phyloP scores from a whole-genome alignment of 1,284 basidiomycete genomes.

The Microbotryum saponariae region DNA sequence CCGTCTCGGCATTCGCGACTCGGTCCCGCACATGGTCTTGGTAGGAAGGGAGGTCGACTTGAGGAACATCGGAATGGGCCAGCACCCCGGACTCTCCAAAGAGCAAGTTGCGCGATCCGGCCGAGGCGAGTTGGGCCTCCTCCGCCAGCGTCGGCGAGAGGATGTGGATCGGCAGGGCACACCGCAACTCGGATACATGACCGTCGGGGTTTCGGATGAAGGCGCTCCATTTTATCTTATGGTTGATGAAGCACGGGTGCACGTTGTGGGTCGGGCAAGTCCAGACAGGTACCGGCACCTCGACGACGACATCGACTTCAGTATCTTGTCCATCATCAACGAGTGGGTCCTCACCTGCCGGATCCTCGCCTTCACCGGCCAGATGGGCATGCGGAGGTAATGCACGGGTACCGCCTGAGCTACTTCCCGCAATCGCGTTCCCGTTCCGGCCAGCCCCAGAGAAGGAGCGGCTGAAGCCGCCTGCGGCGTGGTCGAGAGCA shows the following conservation, averaged over 20 bases:
- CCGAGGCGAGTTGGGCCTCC: constrained; percentile 63
- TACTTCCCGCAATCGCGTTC: not conserved
- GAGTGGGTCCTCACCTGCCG: not conserved
- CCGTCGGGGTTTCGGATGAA: constrained; percentile 49
- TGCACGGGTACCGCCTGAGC: not conserved
- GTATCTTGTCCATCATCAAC: constrained; percentile 31
- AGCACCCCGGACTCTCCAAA: constrained; percentile 46
- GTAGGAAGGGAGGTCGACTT: constrained; percentile 71
- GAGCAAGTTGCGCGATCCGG: constrained; percentile 60
- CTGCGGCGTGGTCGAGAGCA: constrained; percentile 11
- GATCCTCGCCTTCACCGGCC: constrained; percentile 18
- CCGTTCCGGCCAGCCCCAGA: constrained; percentile 12
- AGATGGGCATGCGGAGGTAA: constrained; percentile 15
- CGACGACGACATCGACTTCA: constrained; percentile 34
- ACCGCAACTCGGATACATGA: constrained; percentile 72
- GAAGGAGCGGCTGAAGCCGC: constrained; percentile 18
- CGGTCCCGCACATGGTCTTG: constrained; percentile 79
- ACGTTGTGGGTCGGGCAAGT: constrained; percentile 30
- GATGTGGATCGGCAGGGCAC: constrained; percentile 76
- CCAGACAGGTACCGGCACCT: constrained; percentile 32
- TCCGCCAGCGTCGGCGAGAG: constrained; percentile 63
- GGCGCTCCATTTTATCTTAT: constrained; percentile 53
- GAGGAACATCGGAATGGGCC: constrained; percentile 50
- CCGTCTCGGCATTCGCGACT: constrained; percentile 68
- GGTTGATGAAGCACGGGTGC: constrained; percentile 39